Evolutionary conservation across 1,139 yeast species (phyloP).

Genomic region (Sugiyamaella japonica): DNA sequence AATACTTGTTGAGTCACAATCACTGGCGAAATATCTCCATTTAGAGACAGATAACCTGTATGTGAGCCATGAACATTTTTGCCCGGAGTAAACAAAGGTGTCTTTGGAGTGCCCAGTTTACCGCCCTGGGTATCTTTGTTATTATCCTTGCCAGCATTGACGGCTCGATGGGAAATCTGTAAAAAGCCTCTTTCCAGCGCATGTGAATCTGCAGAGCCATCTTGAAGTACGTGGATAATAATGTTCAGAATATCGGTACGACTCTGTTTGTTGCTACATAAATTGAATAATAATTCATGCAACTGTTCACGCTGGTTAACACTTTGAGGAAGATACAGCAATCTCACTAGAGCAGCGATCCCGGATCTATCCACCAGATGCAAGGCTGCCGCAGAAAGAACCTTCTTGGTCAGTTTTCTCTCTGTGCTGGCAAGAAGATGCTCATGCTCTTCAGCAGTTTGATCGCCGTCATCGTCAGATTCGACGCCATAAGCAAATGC

Average conservation of each 20-base stretch:
- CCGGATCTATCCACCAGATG: conserved; percentile 79
- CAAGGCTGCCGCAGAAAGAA: conserved; percentile 34
- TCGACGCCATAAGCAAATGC: conserved; percentile 22
- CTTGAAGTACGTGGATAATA: conserved; percentile 67
- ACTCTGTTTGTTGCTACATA: conserved; percentile 77
- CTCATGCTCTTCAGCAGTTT: conserved; percentile 19
- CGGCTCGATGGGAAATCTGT: conserved; percentile 47
- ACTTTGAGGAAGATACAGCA: conserved; percentile 73
- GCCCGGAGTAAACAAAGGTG: conserved; percentile 29
- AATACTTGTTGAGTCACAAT: conserved; percentile 75
- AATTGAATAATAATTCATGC: conserved; percentile 63
- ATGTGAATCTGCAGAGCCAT: conserved; percentile 63
- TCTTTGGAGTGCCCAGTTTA: conserved; percentile 30
- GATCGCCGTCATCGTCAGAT: conserved; percentile 32
- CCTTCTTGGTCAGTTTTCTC: conserved; percentile 26
- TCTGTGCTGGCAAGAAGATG: conserved; percentile 21
- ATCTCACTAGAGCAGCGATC: conserved; percentile 67
- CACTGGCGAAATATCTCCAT: conserved; percentile 61
- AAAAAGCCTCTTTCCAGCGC: conserved; percentile 66
- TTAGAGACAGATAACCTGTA: conserved; percentile 44
- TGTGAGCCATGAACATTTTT: conserved; percentile 17
- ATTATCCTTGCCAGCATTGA: conserved; percentile 15
- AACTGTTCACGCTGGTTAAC: conserved; percentile 63
- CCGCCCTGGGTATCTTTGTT: conserved; percentile 22
- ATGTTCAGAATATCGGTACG: conserved; percentile 74